These are phyloP conservation scores for Rhizopogon vesiculosus DNA, from an alignment of 768 basidiomycete genomes.

Conservation along the genomic window DNA sequence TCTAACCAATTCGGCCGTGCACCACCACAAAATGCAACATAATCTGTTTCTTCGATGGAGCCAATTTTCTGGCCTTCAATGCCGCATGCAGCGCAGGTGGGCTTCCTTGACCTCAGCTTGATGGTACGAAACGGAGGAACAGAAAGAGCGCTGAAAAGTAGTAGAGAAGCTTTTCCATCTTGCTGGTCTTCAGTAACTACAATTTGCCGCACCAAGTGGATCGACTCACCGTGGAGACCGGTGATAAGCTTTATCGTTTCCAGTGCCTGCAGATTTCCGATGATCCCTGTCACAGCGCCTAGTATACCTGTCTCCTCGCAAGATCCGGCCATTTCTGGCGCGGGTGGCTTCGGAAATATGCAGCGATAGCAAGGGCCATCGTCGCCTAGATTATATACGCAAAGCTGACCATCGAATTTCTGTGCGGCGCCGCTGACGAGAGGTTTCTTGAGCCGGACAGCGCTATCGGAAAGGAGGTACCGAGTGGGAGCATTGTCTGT, in stretches of 20 bases:
- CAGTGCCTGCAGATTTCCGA: constrained; percentile 86
- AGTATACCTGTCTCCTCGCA: constrained; percentile 90
- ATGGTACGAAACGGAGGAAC: constrained; percentile 74
- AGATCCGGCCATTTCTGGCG: constrained; percentile 56
- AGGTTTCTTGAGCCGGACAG: constrained; percentile 70
- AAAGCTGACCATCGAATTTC: constrained; percentile 77
- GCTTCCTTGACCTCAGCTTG: constrained; percentile 69
- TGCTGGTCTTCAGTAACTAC: constrained; percentile 4
- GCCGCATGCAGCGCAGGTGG: constrained; percentile 76
- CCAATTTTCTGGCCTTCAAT: constrained; percentile 36
- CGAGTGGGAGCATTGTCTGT: constrained; percentile 92
- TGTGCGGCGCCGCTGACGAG: constrained; percentile 94
- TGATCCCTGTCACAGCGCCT: constrained; percentile 84
- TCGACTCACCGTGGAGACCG: constrained; percentile 55
- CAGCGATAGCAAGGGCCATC: constrained; percentile 92
- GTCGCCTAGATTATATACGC: constrained; percentile 63
- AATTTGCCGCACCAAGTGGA: not conserved
- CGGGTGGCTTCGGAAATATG: constrained; percentile 80
- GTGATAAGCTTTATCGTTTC: constrained; percentile 80
- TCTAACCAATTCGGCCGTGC: constrained; percentile 59
- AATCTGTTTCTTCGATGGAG: constrained; percentile 59
- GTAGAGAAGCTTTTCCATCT: constrained; percentile 62
- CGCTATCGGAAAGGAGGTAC: constrained; percentile 87
- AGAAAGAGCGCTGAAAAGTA: constrained; percentile 71
- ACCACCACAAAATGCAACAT: constrained; percentile 85